Conservation (phyloP, 495 filamentous ascomycete species). For the Darksidea phi region DNA sequence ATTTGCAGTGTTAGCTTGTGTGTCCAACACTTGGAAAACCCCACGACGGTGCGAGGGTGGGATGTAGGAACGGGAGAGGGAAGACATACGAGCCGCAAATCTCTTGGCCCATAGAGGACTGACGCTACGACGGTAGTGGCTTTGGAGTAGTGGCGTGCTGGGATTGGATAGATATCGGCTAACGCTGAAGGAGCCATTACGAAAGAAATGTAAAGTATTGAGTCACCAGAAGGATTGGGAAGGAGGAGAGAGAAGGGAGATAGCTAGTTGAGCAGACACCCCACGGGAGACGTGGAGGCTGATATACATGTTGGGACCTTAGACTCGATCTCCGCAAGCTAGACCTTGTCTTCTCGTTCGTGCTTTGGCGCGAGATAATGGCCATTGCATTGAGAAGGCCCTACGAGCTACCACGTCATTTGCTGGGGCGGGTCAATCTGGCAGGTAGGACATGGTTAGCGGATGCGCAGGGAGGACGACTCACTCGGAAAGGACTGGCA, state of each 20-base stretch:
- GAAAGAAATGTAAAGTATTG: constrained; percentile 8
- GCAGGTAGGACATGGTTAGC: constrained; percentile 27
- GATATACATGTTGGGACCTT: constrained; percentile 31
- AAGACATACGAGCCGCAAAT: constrained; percentile 39
- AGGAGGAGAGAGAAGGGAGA: constrained; percentile 15
- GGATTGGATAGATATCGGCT: constrained; percentile 39
- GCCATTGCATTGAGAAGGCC: constrained; percentile 22
- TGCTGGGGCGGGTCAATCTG: constrained; percentile 35
- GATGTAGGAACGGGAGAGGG: constrained; percentile 26
- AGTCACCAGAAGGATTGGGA: constrained; percentile 12
- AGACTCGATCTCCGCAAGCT: constrained; percentile 21
- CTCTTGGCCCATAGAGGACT: constrained; percentile 40
- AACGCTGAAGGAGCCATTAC: constrained; percentile 41
- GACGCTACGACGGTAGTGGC: constrained; percentile 36
- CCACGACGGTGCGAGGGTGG: constrained; percentile 30
- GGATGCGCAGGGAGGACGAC: constrained; percentile 19
- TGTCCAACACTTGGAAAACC: constrained; percentile 19
- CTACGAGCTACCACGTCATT: constrained; percentile 35
- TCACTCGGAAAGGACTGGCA: constrained; percentile 19
- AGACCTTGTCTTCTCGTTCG: constrained; percentile 23
- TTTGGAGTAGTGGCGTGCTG: constrained; percentile 35
- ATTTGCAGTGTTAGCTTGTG: constrained; percentile 28
- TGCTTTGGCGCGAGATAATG: constrained; percentile 38
- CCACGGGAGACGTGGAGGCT: constrained; percentile 36
- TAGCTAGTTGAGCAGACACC: constrained; percentile 26